phyloP scores from a whole-genome alignment of 169 alveolate species.

The Plasmodium berghei region DNA sequence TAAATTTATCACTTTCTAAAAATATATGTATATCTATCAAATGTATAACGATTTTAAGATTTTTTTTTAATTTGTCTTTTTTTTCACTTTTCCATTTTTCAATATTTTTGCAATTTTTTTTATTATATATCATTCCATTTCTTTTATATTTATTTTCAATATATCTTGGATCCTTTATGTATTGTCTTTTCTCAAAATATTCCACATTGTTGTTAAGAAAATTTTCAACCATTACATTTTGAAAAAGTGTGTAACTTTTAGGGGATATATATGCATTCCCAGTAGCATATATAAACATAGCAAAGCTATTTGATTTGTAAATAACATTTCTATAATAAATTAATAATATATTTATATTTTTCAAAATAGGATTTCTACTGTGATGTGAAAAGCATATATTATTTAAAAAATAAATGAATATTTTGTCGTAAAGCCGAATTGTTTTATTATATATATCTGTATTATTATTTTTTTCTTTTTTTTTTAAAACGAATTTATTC shows the following conservation, averaged over 20 bases:
- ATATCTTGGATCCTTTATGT: background rate
- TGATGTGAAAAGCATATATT: slow-evolving; percentile 4
- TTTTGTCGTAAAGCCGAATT: slow-evolving; percentile 24
- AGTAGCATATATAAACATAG: background rate
- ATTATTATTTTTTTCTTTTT: background rate
- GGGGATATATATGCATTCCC: slow-evolving; percentile 29
- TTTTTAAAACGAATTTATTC: slow-evolving; percentile 22
- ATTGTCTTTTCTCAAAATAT: slow-evolving; percentile 1
- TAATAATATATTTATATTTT: slow-evolving; percentile 20
- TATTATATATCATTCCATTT: background rate
- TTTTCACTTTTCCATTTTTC: background rate
- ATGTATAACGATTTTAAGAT: slow-evolving; percentile 11
- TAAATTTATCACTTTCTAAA: slow-evolving; percentile 10
- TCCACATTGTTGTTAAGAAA: slow-evolving; percentile 20
- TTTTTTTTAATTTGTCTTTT: background rate
- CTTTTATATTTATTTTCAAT: background rate
- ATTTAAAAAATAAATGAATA: slow-evolving; percentile 25
- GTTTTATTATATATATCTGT: background rate
- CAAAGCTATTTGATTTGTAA: slow-evolving; percentile 1
- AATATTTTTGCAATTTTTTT: background rate
- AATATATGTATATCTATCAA: slow-evolving; percentile 13
- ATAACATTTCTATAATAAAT: slow-evolving; percentile 25
- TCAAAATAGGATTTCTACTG: background rate
- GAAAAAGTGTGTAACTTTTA: slow-evolving; percentile 9
- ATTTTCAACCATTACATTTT: slow-evolving; percentile 16